Base-by-base conservation (phyloP, 2,329 filamentous ascomycete species). In the Botrytis porri region DNA sequence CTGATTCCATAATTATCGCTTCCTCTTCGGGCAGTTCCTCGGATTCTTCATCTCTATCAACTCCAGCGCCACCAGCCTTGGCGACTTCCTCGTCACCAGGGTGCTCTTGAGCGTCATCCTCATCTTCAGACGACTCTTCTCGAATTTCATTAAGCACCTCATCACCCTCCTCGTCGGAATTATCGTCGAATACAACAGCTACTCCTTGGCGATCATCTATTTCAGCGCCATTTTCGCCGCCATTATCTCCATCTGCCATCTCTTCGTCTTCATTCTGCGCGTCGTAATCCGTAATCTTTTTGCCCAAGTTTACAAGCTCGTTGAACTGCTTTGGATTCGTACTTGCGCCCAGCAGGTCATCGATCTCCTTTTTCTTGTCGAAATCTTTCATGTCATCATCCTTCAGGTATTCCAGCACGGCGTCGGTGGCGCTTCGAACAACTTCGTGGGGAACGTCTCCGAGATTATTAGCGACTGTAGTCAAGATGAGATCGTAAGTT, bases 241-340 rank as follows among this genome's bases (percentile, higher is more conserved):
- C 88, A 35, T 85, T 87, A 41, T 89, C 87, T 73, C 88, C 91
- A 78, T 91, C 90, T 43, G 89, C 92, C 85, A 94, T 93, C 73
- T 94, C 91, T 77, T 97, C 95, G 75, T 98, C 95, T 45, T 98
- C 96, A 76, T 98, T 95, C 81, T 98, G 94, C 57, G 93, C 93
- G 82, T 98, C 93, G 82, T 98, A 99, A 82, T 99, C 96, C 67
- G 96, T 99, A 76, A 99, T 97, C 84, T 99, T 99, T 85, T 99
- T 99, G 76, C 95, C 94, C 61, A 99, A 85, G 80, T 98, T 99
- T 72, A 98, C 91, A 77, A 99, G 84, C 84, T 98, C 95, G 81
- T 98, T 98, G 85, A 98, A 99, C 81, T 97, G 92, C 81, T 98
- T 97, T 1, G 93, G 89, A 66, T 87, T 91, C 85, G 98, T 88